Base-by-base conservation (phyloP, 441 rosid species). In the Gossypium aridum region DNA sequence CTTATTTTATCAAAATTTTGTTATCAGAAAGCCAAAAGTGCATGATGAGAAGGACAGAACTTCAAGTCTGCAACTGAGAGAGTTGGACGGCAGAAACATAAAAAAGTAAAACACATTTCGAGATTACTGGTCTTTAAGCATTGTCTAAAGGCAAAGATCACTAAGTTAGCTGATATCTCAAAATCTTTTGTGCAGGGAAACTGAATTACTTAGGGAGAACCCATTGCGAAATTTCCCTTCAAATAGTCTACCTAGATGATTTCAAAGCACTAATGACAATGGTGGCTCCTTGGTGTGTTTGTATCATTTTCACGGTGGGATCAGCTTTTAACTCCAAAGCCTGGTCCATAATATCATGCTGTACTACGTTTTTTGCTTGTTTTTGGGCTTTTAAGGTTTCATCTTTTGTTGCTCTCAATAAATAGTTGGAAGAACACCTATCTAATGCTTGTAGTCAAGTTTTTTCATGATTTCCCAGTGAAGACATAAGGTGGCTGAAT, bases 141-240 rank as follows among this genome's bases (percentile, higher is more conserved):
- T 14, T 14, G 66, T 37, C n/a, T 43, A 39, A 47, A 2, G 3
- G 6, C 9, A 71, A 47, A 66, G 51, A 16, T 75, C 23, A 1
- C 16, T 45, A 2, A 66, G 4, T 39, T 59, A 0, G 2, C 19
- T 61, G 16, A 20, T 8, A 63, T 47, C 12, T 43, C 23, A 16
- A 3, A 31, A 61, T 47, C 3, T 16, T 43, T 43, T 31, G n/a
- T 47, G 74, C 83, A 92, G 98, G 84, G 97, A 90, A 82, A 89
- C 91, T 8, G 94, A 87, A 78, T 83, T 94, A 14, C 80, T 94
- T 74, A 81, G 91, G 78, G 89, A 87, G 83, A 87, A 91, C 72
- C 97, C 97, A 0, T 65, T 92, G 53, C 86, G 97, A 64, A 88
- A 92, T 80, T 94, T 94, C 85, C 97, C 97, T 45, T 73, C 75